A percentile compares a stretch with the other conserved stretches of the same genome.
Conservation (phyloP, 768 basidiomycete species). For the Pilatotrama ljubarskyi region DNA sequence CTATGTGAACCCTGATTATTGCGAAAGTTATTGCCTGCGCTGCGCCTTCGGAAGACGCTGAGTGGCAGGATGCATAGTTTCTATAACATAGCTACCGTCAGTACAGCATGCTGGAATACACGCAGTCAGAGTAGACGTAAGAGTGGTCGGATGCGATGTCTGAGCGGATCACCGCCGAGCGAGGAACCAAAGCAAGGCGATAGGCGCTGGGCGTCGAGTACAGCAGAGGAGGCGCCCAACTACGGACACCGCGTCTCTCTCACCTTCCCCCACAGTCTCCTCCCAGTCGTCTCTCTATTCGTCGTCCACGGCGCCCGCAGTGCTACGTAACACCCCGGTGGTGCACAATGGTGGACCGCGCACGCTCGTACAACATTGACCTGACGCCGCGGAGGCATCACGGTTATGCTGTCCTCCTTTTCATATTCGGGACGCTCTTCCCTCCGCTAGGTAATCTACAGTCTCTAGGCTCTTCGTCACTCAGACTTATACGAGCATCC, state of each 20-base stretch:
- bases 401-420: slow-evolving; percentile 78
- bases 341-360: slow-evolving; percentile 15
- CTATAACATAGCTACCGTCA: no score
- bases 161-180: neutral
- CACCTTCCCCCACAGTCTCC: neutral
- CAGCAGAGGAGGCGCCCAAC: neutral
- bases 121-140: no score
- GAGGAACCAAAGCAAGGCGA: neutral
- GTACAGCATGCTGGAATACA: no score
- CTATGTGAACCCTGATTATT: no score
- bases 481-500: slow-evolving; percentile 11
- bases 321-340: neutral
- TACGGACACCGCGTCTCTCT: neutral
- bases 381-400: slow-evolving; percentile 73
- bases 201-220: slow-evolving; percentile 11
- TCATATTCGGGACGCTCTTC: slow-evolving; percentile 86
- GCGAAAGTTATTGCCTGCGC: no score
- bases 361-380: slow-evolving; percentile 46
- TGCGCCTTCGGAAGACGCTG: no score
- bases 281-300: neutral
- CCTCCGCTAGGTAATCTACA: slow-evolving; percentile 77
- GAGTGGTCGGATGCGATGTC: neutral
- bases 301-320: neutral
- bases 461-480: neutral
- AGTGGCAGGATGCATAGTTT: no score